Conservation (phyloP, 495 filamentous ascomycete genomes). For the Penicillium fimorum region DNA sequence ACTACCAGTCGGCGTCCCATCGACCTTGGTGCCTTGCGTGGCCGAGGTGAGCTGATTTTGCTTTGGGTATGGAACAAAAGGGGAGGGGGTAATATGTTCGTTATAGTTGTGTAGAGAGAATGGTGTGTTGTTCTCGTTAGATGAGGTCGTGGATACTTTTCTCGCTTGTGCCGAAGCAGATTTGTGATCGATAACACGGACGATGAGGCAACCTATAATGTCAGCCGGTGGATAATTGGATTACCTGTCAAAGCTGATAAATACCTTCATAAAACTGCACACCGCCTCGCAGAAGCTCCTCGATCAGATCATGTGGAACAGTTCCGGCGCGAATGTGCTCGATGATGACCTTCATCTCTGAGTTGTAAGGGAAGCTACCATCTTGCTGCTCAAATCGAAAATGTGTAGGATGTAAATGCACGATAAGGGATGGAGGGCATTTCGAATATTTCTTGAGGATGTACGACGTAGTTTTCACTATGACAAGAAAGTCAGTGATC, state of each 20-base stretch:
- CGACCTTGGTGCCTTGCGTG: conserved; percentile 33
- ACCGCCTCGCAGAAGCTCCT: conserved; percentile 60
- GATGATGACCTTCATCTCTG: conserved; percentile 81
- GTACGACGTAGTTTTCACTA: conserved; percentile 68
- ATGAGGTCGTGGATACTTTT: conserved; percentile 50
- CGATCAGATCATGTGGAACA: conserved; percentile 71
- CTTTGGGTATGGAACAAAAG: conserved; percentile 76
- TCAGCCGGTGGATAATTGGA: conserved; percentile 1
- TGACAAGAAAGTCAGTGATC: conserved; percentile 3
- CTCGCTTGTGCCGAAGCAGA: conserved; percentile 56
- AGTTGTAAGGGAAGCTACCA: conserved; percentile 84
- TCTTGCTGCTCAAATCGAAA: conserved; percentile 95
- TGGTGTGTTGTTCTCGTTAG: conserved; percentile 61
- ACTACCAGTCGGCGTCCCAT: conserved; percentile 11
- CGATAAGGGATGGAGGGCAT: conserved; percentile 71
- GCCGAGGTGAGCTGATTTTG: conserved; percentile 50
- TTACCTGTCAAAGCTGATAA: conserved; percentile 1
- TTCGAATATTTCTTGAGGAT: conserved; percentile 82
- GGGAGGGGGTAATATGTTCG: conserved; percentile 80
- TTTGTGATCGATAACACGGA: conserved; percentile 83
- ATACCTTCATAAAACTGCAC: conserved; percentile 90
- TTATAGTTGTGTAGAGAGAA: conserved; percentile 93
- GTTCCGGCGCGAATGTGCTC: conserved; percentile 69
- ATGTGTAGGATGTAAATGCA: conserved; percentile 81
- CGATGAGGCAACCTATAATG: conserved; percentile 75